Evolutionary conservation across 1,284 basidiomycete species (phyloP), one percentile per base, ranked within the genome.

Genomic region (Cryptococcus amylolentus): DNA sequence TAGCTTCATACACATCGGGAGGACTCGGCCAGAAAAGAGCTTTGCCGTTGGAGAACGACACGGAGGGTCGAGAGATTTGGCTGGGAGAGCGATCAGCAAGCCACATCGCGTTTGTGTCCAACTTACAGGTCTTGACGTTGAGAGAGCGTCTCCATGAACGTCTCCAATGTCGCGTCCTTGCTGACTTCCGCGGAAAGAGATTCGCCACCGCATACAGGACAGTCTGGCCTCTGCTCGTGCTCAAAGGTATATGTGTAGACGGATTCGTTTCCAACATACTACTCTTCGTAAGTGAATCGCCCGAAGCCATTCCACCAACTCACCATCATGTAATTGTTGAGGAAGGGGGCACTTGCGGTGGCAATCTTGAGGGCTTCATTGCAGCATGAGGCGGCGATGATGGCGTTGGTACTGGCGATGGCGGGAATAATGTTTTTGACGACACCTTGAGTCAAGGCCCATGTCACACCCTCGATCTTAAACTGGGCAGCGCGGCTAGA

Each of bases 361-460:
- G 92, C 95, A 57, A 99, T 90, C 79, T 99, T 99, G 83, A 98
- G 93, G 9, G 96, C 96, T 78, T 99, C 96, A 66, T 97, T 97
- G 71, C 95, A 98, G 78, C 96, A 98, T 3, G 94, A 90, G 14
- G 95, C 94, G 35, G 93, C 89, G 61, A 98, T 93, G 72, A 97
- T 92, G 43, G 93, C 92, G 68, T 96, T 97, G 10, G 94, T 97
- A 2, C 90, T 93, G 1, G 93, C 93, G 63, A 98, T 96, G 35
- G 96, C 95, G 13, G 95, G 95, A 63, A 99, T 98, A 76, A 99
- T 98, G 73, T 98, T 97, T 82, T 99, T 99, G 51, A 98, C 94
- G 37, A 99, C 96, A 47, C 96, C 96, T 76, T 98, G 96, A 0
- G 96, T 98, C 44, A 97, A 80, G 5, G 89, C 88, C 91, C 95